These are phyloP conservation scores for Nothomitra cinnamomea DNA, from an alignment of 2,329 filamentous ascomycete species.

Conservation along the genomic window DNA sequence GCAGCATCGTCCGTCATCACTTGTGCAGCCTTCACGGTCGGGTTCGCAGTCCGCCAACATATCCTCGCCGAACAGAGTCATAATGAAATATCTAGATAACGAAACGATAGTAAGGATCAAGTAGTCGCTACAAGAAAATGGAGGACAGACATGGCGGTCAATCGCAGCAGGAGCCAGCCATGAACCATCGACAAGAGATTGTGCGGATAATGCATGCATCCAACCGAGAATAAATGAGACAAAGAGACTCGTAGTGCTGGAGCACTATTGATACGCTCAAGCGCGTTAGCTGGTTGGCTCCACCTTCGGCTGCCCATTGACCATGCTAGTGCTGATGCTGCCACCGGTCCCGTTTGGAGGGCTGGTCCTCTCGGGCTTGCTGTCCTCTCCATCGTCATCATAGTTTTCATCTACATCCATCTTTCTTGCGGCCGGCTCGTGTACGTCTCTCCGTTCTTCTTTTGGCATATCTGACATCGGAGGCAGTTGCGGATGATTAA, in stretches of 20 bases:
- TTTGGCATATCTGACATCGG: slow-evolving; percentile 33
- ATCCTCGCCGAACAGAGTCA: neutral
- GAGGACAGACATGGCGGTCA: neutral
- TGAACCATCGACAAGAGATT: neutral
- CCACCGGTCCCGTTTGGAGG: neutral
- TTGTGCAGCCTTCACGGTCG: too few relatives aligned
- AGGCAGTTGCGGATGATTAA: slow-evolving; percentile 41
- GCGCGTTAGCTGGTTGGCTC: neutral
- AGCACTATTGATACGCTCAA: neutral
- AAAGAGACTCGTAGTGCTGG: neutral
- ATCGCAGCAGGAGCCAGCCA: neutral
- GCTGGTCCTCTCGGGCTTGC: slow-evolving; percentile 2
- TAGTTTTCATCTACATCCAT: slow-evolving; percentile 98
- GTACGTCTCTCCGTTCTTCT: slow-evolving; percentile 38
- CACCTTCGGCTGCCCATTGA: slow-evolving; percentile 4
- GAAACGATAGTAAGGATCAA: neutral
- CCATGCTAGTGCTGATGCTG: slow-evolving; percentile 3
- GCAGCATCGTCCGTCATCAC: too few relatives aligned
- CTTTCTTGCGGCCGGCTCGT: slow-evolving; percentile 78
- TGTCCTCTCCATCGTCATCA: slow-evolving; percentile 78
- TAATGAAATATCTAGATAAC: neutral
- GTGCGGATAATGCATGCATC: neutral
- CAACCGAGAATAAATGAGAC: neutral
- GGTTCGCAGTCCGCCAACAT: neutral
- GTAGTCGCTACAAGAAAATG: neutral